Percentiles rank a stretch among this genome's conserved stretches.
Conservation (phyloP, 2,329 filamentous ascomycete genomes). For the Pseudocercospora ulei region DNA sequence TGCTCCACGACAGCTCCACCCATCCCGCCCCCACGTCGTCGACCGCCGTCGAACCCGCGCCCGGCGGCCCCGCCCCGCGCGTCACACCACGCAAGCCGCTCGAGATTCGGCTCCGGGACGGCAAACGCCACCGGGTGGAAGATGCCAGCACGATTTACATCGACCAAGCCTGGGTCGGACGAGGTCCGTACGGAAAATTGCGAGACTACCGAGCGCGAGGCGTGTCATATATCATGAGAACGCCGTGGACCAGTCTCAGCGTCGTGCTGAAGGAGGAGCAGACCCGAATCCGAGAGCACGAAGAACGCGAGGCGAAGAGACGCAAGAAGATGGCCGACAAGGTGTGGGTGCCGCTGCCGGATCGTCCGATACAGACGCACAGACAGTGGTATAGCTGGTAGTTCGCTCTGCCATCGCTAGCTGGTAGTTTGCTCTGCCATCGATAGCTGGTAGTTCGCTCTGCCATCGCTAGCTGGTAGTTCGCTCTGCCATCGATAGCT, state of each 20-base stretch:
- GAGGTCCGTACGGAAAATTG: constrained; percentile 53
- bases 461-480: no score
- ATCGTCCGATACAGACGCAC: constrained; percentile 73
- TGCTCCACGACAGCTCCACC: constrained; percentile 13
- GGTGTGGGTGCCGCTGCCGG: constrained; percentile 79
- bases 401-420: no score
- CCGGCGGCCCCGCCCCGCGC: constrained; percentile 2
- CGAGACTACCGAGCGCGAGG: constrained; percentile 69
- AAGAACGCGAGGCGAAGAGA: constrained; percentile 68
- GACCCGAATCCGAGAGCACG: constrained; percentile 69
- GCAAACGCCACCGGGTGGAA: constrained; percentile 58
- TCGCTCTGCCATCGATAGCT: no score
- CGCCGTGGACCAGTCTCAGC: constrained; percentile 64
- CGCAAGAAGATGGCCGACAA: constrained; percentile 59
- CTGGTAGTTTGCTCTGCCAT: no score
- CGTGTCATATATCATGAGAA: constrained; percentile 55
- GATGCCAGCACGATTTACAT: constrained; percentile 82
- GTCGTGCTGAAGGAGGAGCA: constrained; percentile 87
- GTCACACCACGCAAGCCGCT: constrained; percentile 30
- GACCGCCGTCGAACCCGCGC: constrained; percentile 3
- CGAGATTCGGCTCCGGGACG: constrained; percentile 63
- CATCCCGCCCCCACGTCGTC: constrained; percentile 9
- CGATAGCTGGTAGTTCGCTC: no score
- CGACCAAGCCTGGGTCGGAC: constrained; percentile 84
- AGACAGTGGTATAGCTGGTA: constrained; percentile 87